Evolutionary conservation across 768 basidiomycete genomes (phyloP).

Genomic region (Pleurotus pulmonarius): DNA sequence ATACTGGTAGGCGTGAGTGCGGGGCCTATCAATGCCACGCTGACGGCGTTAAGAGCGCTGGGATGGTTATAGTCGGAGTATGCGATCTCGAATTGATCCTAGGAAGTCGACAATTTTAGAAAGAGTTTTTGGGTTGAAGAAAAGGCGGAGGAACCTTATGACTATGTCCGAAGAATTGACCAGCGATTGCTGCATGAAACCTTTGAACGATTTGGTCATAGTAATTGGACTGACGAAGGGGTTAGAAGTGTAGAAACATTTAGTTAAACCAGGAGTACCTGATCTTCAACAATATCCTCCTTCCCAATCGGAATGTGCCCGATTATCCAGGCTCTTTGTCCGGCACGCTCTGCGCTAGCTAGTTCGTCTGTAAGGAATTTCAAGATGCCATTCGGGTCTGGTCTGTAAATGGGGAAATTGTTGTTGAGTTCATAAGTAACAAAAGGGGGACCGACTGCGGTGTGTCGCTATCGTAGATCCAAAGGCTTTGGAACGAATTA

Average conservation of each 20-base stretch:
- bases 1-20: constrained; percentile 37
- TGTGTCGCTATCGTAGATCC: constrained; percentile 35
- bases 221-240: constrained; percentile 29
- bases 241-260: not conserved
- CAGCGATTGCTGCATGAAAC: constrained; percentile 35
- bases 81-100: constrained; percentile 38
- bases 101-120: not conserved
- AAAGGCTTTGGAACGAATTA: constrained; percentile 22
- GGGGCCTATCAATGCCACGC: constrained; percentile 28
- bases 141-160: constrained; percentile 20
- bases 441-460: constrained; percentile 20
- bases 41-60: constrained; percentile 23
- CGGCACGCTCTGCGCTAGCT: constrained; percentile 32
- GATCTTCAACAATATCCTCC: constrained; percentile 20
- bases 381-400: constrained; percentile 39
- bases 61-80: constrained; percentile 33
- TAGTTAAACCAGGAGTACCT: constrained; percentile 7
- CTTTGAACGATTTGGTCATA: constrained; percentile 38
- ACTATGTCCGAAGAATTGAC: constrained; percentile 39
- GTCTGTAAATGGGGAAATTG: constrained; percentile 13
- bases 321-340: constrained; percentile 36
- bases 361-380: constrained; percentile 33
- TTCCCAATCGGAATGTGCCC: constrained; percentile 32
- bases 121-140: not conserved
- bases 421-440: not conserved